Conservation (phyloP, 495 filamentous ascomycete genomes). For the Aspergillus sclerotioniger region DNA sequence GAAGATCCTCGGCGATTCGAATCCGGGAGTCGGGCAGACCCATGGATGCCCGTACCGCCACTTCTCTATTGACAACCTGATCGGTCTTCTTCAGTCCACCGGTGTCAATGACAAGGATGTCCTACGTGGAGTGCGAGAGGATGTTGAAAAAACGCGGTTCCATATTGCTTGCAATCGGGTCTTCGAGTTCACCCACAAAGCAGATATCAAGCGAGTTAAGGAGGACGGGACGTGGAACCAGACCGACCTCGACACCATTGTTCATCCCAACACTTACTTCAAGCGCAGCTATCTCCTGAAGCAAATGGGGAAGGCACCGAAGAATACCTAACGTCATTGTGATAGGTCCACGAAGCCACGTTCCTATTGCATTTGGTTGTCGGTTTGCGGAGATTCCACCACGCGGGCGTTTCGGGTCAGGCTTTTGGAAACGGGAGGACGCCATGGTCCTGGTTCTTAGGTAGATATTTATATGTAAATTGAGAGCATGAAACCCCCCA, state of each 20-base stretch:
- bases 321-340: constrained; percentile 23
- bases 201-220: constrained; percentile 85
- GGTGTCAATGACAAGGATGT: constrained; percentile 77
- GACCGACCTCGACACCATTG: constrained; percentile 88
- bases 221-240: constrained; percentile 74
- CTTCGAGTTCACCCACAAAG: constrained; percentile 83
- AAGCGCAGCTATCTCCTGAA: constrained; percentile 87
- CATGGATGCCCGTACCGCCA: constrained; percentile 97
- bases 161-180: constrained; percentile 97
- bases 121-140: constrained; percentile 77
- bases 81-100: constrained; percentile 64
- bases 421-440: constrained; percentile 9
- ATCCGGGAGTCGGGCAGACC: constrained; percentile 76
- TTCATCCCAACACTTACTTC: constrained; percentile 98
- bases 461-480: constrained; percentile 12
- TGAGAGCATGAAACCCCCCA: neutral
- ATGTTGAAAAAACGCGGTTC: constrained; percentile 82
- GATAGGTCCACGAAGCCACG: constrained; percentile 35
- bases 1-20: constrained; percentile 84
- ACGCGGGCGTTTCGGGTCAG: constrained; percentile 19
- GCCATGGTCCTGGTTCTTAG: constrained; percentile 11
- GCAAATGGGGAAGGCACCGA: constrained; percentile 47
- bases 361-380: constrained; percentile 3
- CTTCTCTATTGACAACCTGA: constrained; percentile 83
- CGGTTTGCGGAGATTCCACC: constrained; percentile 4